phyloP scores from a whole-genome alignment of 1,284 basidiomycete species.

The Ustilago curta region DNA sequence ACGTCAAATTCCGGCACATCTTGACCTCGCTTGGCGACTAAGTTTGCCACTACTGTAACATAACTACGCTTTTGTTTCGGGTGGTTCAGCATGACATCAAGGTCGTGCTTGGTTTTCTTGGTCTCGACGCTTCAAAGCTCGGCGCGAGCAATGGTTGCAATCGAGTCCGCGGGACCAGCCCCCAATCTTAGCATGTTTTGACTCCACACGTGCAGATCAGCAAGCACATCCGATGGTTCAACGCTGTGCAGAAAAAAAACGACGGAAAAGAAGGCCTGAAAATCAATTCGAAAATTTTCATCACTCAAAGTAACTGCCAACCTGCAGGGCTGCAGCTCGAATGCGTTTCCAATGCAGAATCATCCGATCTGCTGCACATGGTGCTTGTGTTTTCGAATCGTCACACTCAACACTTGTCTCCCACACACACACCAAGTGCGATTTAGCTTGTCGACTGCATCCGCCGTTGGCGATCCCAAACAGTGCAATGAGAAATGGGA shows the following conservation, averaged over 20 bases:
- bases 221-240: conserved; percentile 5
- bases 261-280: not conserved
- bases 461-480: not conserved
- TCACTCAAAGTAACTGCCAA: not conserved
- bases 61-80: too few species aligned
- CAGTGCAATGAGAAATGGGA: not conserved
- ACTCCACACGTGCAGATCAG: not conserved
- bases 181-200: conserved; percentile 7
- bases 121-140: too few species aligned
- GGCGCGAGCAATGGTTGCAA: not conserved
- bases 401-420: not conserved
- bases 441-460: too few species aligned
- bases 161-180: not conserved
- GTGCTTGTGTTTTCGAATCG: not conserved
- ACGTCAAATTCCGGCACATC: too few species aligned
- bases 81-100: too few species aligned
- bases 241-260: not conserved
- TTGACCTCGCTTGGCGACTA: too few species aligned
- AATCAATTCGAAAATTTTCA: not conserved
- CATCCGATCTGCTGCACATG: not conserved
- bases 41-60: too few species aligned
- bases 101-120: too few species aligned
- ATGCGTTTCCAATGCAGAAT: conserved; percentile 1
- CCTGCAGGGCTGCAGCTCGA: conserved; percentile 3
- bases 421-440: not conserved